These are phyloP conservation scores for Phoma sp. DNA, from an alignment of 2,329 filamentous ascomycete species.

Conservation along the genomic window DNA sequence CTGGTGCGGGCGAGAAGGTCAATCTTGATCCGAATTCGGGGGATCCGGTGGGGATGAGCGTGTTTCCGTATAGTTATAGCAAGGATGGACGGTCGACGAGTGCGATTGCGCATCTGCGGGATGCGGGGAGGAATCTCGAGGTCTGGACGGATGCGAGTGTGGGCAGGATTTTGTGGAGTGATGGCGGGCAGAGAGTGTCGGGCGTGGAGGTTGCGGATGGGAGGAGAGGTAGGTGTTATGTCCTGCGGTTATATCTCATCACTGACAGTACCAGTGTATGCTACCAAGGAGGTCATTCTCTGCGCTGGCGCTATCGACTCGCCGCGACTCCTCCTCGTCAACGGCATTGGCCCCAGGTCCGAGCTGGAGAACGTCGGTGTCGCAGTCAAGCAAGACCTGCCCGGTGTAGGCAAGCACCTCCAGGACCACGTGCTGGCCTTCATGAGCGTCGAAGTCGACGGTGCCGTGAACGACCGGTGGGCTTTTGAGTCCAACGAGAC, in stretches of 20 bases:
- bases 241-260: background rate
- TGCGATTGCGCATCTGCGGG: conserved; percentile 45
- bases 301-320: conserved; percentile 44
- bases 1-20: conserved; percentile 61
- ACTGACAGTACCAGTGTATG: conserved; percentile 3
- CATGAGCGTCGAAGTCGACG: conserved; percentile 55
- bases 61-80: conserved; percentile 48
- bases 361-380: conserved; percentile 54
- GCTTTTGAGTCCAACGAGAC: conserved; percentile 43
- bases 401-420: conserved; percentile 54
- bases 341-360: conserved; percentile 55
- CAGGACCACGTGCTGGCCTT: conserved; percentile 54
- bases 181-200: conserved; percentile 33
- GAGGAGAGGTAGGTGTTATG: conserved; percentile 34
- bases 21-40: conserved; percentile 61
- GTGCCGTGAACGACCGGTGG: conserved; percentile 47
- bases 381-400: conserved; percentile 48
- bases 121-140: conserved; percentile 59
- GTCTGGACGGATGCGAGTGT: conserved; percentile 59
- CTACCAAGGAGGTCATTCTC: conserved; percentile 44
- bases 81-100: conserved; percentile 43
- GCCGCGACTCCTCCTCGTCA: conserved; percentile 54
- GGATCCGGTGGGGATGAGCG: conserved; percentile 37
- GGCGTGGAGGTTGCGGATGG: conserved; percentile 40
- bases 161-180: conserved; percentile 30